Evolutionary conservation across 2,329 filamentous ascomycete genomes (phyloP).

Genomic region (Colletotrichum sublineola): DNA sequence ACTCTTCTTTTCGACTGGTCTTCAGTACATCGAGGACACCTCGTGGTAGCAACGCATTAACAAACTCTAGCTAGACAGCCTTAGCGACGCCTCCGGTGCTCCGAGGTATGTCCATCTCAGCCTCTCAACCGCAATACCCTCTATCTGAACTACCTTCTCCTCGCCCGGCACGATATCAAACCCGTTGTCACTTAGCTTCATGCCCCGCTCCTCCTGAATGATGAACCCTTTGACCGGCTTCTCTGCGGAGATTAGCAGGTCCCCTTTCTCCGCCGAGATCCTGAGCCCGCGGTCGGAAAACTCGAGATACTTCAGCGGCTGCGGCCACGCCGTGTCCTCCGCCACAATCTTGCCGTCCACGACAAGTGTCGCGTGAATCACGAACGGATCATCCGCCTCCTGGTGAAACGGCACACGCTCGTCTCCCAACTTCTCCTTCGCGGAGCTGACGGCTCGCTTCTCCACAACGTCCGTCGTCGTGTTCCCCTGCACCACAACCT

Average conservation of each 20-base stretch:
- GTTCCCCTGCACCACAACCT: conserved; percentile 51
- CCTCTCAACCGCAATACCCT: conserved; percentile 24
- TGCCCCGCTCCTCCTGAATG: conserved; percentile 61
- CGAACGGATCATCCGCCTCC: conserved; percentile 58
- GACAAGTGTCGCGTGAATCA: conserved; percentile 61
- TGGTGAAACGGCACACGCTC: conserved; percentile 50
- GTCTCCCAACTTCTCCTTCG: conserved; percentile 36
- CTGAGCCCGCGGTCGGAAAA: conserved; percentile 59
- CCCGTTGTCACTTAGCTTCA: conserved; percentile 67
- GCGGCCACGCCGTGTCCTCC: conserved; percentile 69
- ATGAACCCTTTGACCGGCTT: conserved; percentile 70
- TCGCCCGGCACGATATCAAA: conserved; percentile 69
- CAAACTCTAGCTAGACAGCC: not conserved
- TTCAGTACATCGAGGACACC: rapidly evolving
- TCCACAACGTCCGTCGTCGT: conserved; percentile 56
- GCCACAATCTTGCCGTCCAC: conserved; percentile 56
- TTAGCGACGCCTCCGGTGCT: conserved; percentile 32
- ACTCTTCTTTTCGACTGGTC: not conserved
- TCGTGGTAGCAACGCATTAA: not conserved
- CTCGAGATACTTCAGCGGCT: conserved; percentile 72
- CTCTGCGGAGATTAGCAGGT: conserved; percentile 51
- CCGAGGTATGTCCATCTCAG: conserved; percentile 44
- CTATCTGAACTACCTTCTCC: conserved; percentile 43
- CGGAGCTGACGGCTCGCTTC: conserved; percentile 46
- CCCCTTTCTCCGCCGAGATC: conserved; percentile 46